phyloP scores from a whole-genome alignment of 2,329 filamentous ascomycete species.

The Cordyceps farinosa region DNA sequence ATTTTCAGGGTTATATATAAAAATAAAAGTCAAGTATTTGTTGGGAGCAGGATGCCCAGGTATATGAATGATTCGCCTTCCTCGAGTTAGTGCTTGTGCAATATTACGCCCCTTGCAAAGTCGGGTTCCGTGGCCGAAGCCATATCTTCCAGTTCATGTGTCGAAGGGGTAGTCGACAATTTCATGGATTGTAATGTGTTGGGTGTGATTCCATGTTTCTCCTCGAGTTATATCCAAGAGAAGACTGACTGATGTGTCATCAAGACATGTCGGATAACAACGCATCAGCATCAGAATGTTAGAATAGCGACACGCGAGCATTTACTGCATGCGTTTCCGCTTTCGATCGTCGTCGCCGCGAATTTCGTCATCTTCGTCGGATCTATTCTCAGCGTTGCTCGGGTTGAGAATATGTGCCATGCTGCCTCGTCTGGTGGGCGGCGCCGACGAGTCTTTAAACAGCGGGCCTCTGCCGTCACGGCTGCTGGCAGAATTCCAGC shows the following conservation, averaged over 20 bases:
- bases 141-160: background rate
- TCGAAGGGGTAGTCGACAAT: background rate
- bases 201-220: too few species aligned
- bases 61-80: conserved; percentile 3
- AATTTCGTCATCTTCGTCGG: conserved; percentile 53
- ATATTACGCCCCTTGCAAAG: conserved; percentile 16
- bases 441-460: conserved; percentile 53
- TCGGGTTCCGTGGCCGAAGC: conserved; percentile 10
- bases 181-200: too few species aligned
- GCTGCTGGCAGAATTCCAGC: conserved; percentile 49
- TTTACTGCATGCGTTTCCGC: conserved; percentile 55
- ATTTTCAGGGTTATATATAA: background rate
- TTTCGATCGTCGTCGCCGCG: conserved; percentile 59
- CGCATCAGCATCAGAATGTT: too few species aligned
- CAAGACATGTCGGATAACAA: too few species aligned
- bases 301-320: background rate
- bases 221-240: too few species aligned
- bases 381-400: conserved; percentile 52
- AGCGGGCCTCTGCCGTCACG: conserved; percentile 49
- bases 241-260: too few species aligned
- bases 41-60: background rate
- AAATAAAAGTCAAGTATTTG: background rate
- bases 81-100: background rate
- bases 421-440: conserved; percentile 55
- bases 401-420: conserved; percentile 64